Conservation (phyloP, 2,329 filamentous ascomycete genomes). For the Pseudovirgaria hyperparasitica region DNA sequence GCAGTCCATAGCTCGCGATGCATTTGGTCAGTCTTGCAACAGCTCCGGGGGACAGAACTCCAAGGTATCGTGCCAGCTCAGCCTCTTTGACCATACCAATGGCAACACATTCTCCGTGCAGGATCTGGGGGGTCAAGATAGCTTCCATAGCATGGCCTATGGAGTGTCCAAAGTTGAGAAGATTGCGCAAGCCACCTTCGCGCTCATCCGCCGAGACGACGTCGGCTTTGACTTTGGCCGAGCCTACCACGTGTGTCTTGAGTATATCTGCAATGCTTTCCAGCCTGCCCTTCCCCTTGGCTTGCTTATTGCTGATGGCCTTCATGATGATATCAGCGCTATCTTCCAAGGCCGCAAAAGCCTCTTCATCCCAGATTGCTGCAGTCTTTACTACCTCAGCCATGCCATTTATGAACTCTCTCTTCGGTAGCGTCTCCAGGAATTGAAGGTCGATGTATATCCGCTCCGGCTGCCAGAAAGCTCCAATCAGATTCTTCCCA, state of each 20-base stretch:
- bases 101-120: conserved; percentile 91
- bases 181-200: conserved; percentile 83
- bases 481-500: conserved; percentile 90
- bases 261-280: conserved; percentile 47
- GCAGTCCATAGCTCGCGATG: conserved; percentile 84
- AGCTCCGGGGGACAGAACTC: conserved; percentile 71
- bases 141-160: conserved; percentile 96
- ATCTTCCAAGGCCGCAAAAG: conserved; percentile 74
- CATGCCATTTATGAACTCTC: conserved; percentile 98
- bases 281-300: conserved; percentile 47
- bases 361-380: conserved; percentile 83
- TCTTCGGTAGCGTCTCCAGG: conserved; percentile 73
- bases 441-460: conserved; percentile 94
- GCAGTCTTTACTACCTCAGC: conserved; percentile 97
- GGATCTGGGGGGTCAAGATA: conserved; percentile 83
- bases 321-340: conserved; percentile 66
- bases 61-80: conserved; percentile 79
- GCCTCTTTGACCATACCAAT: conserved; percentile 99
- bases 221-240: conserved; percentile 83
- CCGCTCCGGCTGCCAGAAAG: conserved; percentile 90
- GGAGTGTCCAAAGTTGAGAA: conserved; percentile 95
- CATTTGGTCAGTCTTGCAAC: conserved; percentile 86
- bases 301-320: conserved; percentile 51
- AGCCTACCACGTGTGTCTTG: conserved; percentile 64
- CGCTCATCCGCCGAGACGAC: conserved; percentile 92